phyloP scores from a whole-genome alignment of 768 basidiomycete genomes.

The Russula brevipes region DNA sequence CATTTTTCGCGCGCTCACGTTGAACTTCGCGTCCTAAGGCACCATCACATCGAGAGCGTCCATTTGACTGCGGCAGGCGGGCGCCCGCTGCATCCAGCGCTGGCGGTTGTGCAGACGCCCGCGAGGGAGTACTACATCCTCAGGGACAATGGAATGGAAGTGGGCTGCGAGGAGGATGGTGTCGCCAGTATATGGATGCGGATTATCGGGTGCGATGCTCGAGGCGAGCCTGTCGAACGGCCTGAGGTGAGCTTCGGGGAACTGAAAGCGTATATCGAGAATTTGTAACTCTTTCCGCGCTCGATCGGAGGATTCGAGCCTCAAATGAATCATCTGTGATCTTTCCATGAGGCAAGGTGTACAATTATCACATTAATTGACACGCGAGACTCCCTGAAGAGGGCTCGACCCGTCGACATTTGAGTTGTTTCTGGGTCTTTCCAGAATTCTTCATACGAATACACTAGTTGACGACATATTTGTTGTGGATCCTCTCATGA shows the following conservation, averaged over 20 bases:
- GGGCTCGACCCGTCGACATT: no score
- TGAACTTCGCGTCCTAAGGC: constrained; percentile 36
- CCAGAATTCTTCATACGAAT: constrained; percentile 3
- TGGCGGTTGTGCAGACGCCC: constrained; percentile 69
- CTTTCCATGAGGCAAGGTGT: background rate
- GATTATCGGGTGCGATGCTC: constrained; percentile 45
- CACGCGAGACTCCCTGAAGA: background rate
- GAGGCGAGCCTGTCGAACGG: constrained; percentile 5
- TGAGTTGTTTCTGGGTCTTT: background rate
- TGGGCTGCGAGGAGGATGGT: constrained; percentile 73
- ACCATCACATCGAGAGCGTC: constrained; percentile 72
- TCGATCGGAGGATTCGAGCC: constrained; percentile 59
- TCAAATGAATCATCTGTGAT: background rate
- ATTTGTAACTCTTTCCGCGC: constrained; percentile 31
- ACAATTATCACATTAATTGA: background rate
- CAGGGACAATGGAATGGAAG: constrained; percentile 70
- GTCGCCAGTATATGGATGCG: constrained; percentile 57
- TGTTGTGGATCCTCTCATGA: constrained; percentile 19
- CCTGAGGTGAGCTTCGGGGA: constrained; percentile 11
- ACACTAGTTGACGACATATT: constrained; percentile 6
- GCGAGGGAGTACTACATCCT: constrained; percentile 63
- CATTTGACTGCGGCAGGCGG: constrained; percentile 50
- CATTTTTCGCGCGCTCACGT: background rate
- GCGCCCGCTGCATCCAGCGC: constrained; percentile 48
- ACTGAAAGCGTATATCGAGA: constrained; percentile 13